These are phyloP conservation scores for Pistacia vera DNA, from an alignment of 345 rosid species.

Conservation along the genomic window DNA sequence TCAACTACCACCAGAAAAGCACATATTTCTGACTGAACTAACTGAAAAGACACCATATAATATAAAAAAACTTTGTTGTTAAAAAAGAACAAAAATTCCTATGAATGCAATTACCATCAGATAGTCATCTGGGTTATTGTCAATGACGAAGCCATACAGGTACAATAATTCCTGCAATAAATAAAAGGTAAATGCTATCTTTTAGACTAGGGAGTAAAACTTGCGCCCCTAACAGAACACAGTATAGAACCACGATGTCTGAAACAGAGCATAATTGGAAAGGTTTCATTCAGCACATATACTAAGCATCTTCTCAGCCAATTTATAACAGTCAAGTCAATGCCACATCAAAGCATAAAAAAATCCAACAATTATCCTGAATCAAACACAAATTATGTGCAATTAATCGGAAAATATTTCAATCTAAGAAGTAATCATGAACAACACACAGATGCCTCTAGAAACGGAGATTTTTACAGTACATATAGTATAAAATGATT, in stretches of 20 bases:
- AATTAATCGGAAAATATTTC: neutral
- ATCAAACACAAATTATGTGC: neutral
- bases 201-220: neutral
- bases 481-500: no score
- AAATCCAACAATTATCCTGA: neutral
- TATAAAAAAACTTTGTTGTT: neutral
- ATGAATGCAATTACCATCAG: slow-evolving; percentile 64
- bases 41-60: neutral
- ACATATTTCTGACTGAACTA: neutral
- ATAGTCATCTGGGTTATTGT: slow-evolving; percentile 86
- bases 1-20: neutral
- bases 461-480: neutral
- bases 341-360: neutral
- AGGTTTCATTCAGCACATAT: neutral
- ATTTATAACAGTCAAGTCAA: slow-evolving; percentile 5
- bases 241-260: neutral
- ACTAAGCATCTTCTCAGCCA: neutral
- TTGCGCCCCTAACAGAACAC: neutral
- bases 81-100: slow-evolving; percentile 6
- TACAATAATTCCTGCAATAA: slow-evolving; percentile 79
- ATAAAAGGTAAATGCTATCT: slow-evolving; percentile 3
- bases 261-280: neutral
- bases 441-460: neutral
- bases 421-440: neutral
- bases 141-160: slow-evolving; percentile 90